Conservation (phyloP, 1,139 yeast genomes). For the Kodamaea plutei region DNA sequence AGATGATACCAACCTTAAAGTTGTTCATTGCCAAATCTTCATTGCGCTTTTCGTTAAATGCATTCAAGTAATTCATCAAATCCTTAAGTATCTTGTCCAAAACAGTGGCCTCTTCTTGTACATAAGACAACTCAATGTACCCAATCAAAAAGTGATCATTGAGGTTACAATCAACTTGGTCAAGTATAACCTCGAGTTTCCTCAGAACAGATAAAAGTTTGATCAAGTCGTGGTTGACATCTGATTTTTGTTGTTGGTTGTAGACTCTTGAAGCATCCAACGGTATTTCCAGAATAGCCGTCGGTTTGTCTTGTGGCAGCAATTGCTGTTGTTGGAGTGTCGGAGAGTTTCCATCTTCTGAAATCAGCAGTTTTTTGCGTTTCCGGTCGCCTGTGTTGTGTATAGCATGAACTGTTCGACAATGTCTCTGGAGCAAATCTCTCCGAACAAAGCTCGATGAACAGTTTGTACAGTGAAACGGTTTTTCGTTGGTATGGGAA, state of each 20-base stretch:
- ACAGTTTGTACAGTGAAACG: constrained; percentile 71
- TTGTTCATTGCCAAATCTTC: constrained; percentile 5
- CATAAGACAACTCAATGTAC: constrained; percentile 20
- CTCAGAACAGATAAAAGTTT: constrained; percentile 35
- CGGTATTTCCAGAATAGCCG: constrained; percentile 1
- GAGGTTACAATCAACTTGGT: constrained; percentile 15
- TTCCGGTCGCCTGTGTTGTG: constrained; percentile 6
- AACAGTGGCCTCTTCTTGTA: constrained; percentile 14
- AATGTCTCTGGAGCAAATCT: constrained; percentile 71
- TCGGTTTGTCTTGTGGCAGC: constrained; percentile 4
- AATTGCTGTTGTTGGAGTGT: constrained; percentile 3
- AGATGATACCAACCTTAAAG: constrained; percentile 16
- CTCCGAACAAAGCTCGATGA: constrained; percentile 72
- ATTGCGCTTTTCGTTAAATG: constrained; percentile 12
- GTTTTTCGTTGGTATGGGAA: constrained; percentile 80
- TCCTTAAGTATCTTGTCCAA: constrained; percentile 25
- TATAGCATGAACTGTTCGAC: constrained; percentile 62
- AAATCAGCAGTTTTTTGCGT: constrained; percentile 3
- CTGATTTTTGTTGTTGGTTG: constrained; percentile 1
- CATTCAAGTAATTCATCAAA: constrained; percentile 25
- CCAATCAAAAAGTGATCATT: constrained; percentile 35
- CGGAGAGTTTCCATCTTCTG: constrained; percentile 5
- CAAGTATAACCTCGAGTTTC: constrained; percentile 23
- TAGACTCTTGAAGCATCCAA: constrained; percentile 1
- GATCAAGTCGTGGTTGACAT: constrained; percentile 23